Evolutionary conservation across 2,329 filamentous ascomycete genomes (phyloP).

Genomic region (Coniochaeta sp.): DNA sequence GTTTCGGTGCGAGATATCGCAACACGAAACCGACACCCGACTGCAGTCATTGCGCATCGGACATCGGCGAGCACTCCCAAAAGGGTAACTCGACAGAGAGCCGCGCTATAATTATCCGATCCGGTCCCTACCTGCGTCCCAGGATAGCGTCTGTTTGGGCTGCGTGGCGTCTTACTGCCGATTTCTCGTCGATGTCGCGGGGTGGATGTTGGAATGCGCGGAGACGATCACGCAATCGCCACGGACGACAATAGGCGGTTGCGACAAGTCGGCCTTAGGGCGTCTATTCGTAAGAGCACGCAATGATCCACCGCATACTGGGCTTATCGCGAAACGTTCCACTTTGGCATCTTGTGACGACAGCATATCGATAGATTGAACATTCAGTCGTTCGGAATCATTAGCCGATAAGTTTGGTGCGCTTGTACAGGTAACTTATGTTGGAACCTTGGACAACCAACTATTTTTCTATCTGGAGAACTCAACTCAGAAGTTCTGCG

Average conservation of each 20-base stretch:
- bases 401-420: neutral
- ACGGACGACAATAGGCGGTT: neutral
- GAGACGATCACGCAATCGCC: slow-evolving; percentile 17
- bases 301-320: neutral
- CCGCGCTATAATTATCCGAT: neutral
- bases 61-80: neutral
- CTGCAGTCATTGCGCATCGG: neutral
- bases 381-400: neutral
- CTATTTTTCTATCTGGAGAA: no score
- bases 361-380: neutral
- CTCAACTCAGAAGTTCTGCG: no score
- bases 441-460: no score
- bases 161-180: neutral
- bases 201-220: slow-evolving; percentile 17
- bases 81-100: neutral
- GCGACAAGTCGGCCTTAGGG: neutral
- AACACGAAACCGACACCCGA: neutral
- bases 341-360: no score
- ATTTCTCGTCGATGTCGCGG: neutral
- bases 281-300: neutral
- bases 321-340: neutral
- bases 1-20: slow-evolving; percentile 1
- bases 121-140: neutral
- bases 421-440: no score
- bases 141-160: neutral